Percentiles rank a stretch among this genome's conserved stretches.
phyloP scores from a whole-genome alignment of 345 rosid species.

The Brassica juncea region DNA sequence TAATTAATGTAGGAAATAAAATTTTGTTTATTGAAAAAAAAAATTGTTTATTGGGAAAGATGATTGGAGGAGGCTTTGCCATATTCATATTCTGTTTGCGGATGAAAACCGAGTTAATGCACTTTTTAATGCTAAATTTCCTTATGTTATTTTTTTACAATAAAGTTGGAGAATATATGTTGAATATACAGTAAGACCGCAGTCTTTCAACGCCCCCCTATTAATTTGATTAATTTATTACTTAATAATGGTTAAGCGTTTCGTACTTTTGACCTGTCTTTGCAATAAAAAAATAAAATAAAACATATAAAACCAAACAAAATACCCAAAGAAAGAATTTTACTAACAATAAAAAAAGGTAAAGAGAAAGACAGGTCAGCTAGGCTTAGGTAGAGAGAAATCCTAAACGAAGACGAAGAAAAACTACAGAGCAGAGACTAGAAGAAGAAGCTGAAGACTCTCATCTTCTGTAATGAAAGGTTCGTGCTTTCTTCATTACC shows the following conservation, averaged over 20 bases:
- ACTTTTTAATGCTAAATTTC: neutral
- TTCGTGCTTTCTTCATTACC: conserved; percentile 18
- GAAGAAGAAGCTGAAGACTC: neutral
- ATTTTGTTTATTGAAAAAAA: neutral
- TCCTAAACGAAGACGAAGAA: conserved; percentile 24
- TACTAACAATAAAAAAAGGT: conserved; percentile 6
- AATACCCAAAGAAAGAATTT: conserved; percentile 38
- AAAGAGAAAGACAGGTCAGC: conserved; percentile 40
- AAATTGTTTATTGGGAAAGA: neutral
- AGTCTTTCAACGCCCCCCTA: conserved; percentile 30
- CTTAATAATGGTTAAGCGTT: conserved; percentile 27
- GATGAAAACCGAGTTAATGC: conserved; percentile 4
- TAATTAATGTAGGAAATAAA: neutral
- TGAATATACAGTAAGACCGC: conserved; percentile 34
- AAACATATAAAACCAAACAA: conserved; percentile 22
- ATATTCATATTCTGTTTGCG: neutral
- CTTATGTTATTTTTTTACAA: neutral
- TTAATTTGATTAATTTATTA: conserved; percentile 7
- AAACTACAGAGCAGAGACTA: conserved; percentile 9
- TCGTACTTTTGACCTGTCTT: conserved; percentile 46
- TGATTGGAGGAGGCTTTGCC: neutral
- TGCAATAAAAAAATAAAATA: neutral
- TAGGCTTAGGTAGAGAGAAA: conserved; percentile 22
- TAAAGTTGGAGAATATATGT: conserved; percentile 28
- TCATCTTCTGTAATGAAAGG: conserved; percentile 36